Base-by-base conservation (phyloP, 2,329 filamentous ascomycete genomes). In the Thermothelomyces thermophilus region DNA sequence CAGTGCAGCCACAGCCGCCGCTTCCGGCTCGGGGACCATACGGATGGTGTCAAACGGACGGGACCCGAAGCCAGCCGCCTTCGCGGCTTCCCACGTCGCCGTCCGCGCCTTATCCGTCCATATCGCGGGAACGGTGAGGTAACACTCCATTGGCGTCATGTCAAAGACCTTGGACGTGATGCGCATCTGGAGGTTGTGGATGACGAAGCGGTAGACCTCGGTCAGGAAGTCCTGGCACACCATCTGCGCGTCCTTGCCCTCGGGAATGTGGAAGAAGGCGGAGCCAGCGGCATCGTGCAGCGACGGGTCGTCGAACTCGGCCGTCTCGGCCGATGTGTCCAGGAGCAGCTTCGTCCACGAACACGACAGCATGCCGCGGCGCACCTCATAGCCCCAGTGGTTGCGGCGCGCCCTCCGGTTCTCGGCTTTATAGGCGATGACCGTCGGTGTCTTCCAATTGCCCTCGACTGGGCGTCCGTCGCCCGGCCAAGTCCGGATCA, bases 141-240 rank as follows among this genome's bases (percentile, higher is more conserved):
- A 44, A 26, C 41, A 44, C 41, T 44, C 41, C 19, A 44, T 44
- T 6, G 41, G 41, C 19, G 41, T 44, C n/a, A 44, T 44, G 19
- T 35, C 41, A 8, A 44, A 44, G 3, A 44, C 31, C 41, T 44
- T 30, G 14, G 41, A 30, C 14, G 41, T 44, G 13, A 44, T 44
- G 16, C 41, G 41, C 41, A 44, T 44, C 31, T 35, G 35, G 16
- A 44, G 41, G 20, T 44, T 44, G 19, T n/a, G 20, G 17, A 44
- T 30, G 13, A 44, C 41, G 13, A 44, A 44, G 8, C 41, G 41
- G 31, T 44, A 44, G n/a, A 44, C 41, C 31, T 44, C 41, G 19
- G 41, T 44, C 31, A 44, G 14, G 9, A 44, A 44, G 13, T 44
- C 41, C 31, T 44, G 41, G 31, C 41, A 44, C 41, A 44, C 41